Evolutionary conservation across 1,139 yeast species (phyloP).

Genomic region (Yamadazyma buinensis): DNA sequence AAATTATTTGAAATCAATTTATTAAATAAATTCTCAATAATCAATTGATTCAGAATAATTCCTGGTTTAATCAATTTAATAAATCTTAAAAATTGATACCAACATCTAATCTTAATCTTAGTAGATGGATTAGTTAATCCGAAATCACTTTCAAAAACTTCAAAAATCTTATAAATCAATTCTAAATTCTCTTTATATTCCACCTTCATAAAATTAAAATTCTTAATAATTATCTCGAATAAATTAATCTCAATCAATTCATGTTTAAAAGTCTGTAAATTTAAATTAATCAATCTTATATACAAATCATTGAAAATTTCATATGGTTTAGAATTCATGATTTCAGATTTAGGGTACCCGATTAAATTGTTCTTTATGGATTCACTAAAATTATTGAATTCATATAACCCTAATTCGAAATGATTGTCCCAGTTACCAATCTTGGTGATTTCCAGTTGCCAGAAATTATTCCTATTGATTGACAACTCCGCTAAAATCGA

Average conservation of each 20-base stretch:
- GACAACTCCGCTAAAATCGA: background rate
- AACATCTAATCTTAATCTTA: conserved; percentile 77
- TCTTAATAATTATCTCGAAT: conserved; percentile 83
- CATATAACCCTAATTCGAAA: conserved; percentile 82
- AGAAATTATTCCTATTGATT: background rate
- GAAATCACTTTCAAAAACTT: conserved; percentile 71
- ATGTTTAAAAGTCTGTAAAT: conserved; percentile 53
- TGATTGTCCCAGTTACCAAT: conserved; percentile 79
- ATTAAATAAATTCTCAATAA: conserved; percentile 36
- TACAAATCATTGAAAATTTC: conserved; percentile 59
- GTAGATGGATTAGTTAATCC: conserved; percentile 75
- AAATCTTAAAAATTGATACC: conserved; percentile 87
- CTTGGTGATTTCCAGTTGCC: too few species aligned
- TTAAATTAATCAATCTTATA: conserved; percentile 59
- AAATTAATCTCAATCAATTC: conserved; percentile 76
- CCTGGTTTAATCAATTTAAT: conserved; percentile 70
- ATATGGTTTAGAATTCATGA: conserved; percentile 59
- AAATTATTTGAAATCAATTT: conserved; percentile 38
- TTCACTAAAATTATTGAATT: conserved; percentile 76
- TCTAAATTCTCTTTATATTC: conserved; percentile 37
- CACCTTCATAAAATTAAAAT: conserved; percentile 60
- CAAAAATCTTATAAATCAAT: conserved; percentile 61
- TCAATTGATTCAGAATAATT: conserved; percentile 25
- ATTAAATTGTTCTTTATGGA: conserved; percentile 71
- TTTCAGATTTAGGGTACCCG: conserved; percentile 61